Base-by-base conservation (phyloP, 208 protist genomes). In the Trypanosoma avium region DNA sequence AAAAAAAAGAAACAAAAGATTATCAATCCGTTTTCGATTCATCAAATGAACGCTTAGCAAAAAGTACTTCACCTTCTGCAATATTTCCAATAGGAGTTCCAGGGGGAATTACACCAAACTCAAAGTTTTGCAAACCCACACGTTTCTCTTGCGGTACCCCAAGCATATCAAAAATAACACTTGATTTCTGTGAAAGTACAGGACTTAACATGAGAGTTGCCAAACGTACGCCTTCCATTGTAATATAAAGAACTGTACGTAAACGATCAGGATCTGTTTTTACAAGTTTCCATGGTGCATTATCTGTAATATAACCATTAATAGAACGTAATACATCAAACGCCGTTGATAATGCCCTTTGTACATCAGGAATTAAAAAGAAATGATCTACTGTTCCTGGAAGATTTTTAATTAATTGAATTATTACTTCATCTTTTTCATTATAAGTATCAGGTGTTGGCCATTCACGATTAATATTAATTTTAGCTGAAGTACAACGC, bases 281-380 rank as follows among this genome's bases (percentile, higher is more conserved):
- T 29, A 94, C 87, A 22, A 97, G 67, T 69, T 94, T 95, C 94
- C 96, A 98, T 50, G 96, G 93, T 50, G 90, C 82, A 33, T 84
- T 97, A 57, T 96, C 80, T 8, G 91, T 94, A 15, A 97, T 73
- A 54, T 97, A 98, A 15, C 70, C 73, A 63, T 98, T 98, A 58
- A 92, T 74, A 13, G 71, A 67, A 45, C 86, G 88, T 8, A 96
- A 75, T 24, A 96, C 83, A 26, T 92, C 88, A 58, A 97, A 94
- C 40, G 97, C 90, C 3, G 82, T 71, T 17, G 85, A 81, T 33
- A 97, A 66, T 22, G 80, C 94, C 58, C 74, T 77, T 61, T 97
- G 90, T 17, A 97, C 86, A 66, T 97, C 91, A 9, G 85, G 81
- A 24, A 92, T 75, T 40, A 84, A 68, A 68, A 90, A 93, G 76